Conservation (phyloP, 768 basidiomycete species). For the Mycena rebaudengoi region DNA sequence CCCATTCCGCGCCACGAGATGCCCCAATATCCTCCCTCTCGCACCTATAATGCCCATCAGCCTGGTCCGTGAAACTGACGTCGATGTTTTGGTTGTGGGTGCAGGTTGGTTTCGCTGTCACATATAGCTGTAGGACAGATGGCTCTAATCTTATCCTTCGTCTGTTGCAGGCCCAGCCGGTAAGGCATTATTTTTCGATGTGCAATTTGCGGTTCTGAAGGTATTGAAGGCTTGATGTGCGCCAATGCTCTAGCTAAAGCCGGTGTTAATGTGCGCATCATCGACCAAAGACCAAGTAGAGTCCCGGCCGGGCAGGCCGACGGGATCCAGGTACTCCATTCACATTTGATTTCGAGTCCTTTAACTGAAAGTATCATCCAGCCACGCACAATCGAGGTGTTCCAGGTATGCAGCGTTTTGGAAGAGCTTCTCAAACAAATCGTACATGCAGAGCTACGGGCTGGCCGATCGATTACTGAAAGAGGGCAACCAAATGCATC, state of each 20-base stretch:
- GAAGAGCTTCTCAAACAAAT: background rate
- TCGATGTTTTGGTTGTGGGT: conserved; percentile 70
- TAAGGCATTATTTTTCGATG: background rate
- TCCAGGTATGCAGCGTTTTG: conserved; percentile 50
- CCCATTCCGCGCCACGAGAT: background rate
- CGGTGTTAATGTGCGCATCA: conserved; percentile 64
- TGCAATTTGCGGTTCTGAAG: background rate
- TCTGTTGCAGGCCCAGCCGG: conserved; percentile 58
- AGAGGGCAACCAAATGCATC: conserved; percentile 75
- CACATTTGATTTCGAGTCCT: background rate
- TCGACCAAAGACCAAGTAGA: conserved; percentile 63
- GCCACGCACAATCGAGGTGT: conserved; percentile 53
- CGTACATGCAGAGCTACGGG: conserved; percentile 70
- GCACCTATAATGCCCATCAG: conserved; percentile 32
- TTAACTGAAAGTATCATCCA: conserved; percentile 23
- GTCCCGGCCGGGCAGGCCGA: conserved; percentile 67
- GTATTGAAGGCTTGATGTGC: conserved; percentile 65
- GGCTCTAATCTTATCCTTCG: too few species aligned
- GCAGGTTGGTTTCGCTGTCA: conserved; percentile 56
- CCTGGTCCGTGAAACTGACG: conserved; percentile 43
- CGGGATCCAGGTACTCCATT: conserved; percentile 65
- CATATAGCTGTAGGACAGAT: too few species aligned
- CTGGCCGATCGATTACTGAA: conserved; percentile 69
- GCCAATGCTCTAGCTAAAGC: conserved; percentile 66
- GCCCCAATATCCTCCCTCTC: conserved; percentile 1